Evolutionary conservation across 176 grass and related monocot species (phyloP).

Genomic region (Triticum dicoccoides): DNA sequence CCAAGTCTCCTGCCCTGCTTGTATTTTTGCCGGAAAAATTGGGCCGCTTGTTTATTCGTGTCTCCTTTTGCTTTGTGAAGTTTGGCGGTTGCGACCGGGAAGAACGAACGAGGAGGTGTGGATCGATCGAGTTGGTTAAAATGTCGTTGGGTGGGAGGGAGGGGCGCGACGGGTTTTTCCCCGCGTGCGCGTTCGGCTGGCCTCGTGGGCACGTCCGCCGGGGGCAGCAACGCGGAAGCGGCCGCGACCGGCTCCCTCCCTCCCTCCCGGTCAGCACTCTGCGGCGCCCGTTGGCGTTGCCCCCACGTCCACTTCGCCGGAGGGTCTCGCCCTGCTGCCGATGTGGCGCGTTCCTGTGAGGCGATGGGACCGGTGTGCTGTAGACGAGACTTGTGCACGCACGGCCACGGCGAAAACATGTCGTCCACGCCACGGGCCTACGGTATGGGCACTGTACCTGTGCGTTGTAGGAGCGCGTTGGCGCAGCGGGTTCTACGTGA

Average conservation of each 20-base stretch:
- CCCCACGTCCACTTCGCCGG: constrained; percentile 5
- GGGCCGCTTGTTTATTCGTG: neutral
- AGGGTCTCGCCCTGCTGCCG: neutral
- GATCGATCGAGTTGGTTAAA: neutral
- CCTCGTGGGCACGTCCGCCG: neutral
- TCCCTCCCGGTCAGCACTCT: constrained; percentile 8
- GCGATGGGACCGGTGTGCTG: no score
- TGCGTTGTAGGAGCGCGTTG: no score
- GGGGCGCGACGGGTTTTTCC: neutral
- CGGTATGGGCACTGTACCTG: no score
- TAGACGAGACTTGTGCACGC: no score
- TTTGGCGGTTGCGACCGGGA: neutral
- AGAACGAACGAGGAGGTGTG: neutral
- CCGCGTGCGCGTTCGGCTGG: neutral
- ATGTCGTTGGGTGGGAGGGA: neutral
- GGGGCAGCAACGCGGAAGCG: constrained; percentile 19
- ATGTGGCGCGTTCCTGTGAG: neutral
- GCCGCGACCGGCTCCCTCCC: neutral
- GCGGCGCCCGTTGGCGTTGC: neutral
- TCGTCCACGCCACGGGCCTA: no score
- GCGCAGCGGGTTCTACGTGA: no score
- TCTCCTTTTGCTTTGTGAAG: neutral
- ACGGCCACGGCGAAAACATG: no score
- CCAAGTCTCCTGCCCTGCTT: neutral
- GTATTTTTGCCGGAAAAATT: neutral